Evolutionary conservation across 441 rosid genomes (phyloP), one percentile per base, ranked within the genome.

Genomic region (Eruca vesicaria): DNA sequence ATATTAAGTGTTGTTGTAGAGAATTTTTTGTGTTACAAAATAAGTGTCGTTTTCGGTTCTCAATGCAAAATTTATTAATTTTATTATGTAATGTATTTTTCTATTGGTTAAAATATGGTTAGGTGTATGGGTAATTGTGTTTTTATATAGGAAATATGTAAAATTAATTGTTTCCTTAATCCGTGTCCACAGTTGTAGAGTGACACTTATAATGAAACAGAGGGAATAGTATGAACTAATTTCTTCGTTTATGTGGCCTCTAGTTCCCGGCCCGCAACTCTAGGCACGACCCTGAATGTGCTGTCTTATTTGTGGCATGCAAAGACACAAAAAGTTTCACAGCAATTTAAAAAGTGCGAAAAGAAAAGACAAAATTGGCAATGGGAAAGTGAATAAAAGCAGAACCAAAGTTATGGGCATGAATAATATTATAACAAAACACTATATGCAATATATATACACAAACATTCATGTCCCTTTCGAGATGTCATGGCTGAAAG

Each of bases 371-470:
- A 57, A 63, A 77, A 23, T 12, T 57, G 18, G 10, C 10, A 23
- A 57, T 57, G 61, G 61, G 61, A 57, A 57, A 57, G 61, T 57
- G 66, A 69, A 63, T 48, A 7, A 48, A 63, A 76, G 57, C 68
- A 69, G 59, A 75, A 63, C 23, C 48, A 55, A 32, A 64, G 72
- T 64, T 77, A 66, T 77, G 80, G 73, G 73, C 72, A 16, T 19
- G 9, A 48, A 45, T 45, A 45, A 45, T 45, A 45, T 45, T 45
- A 45, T 15, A 45, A n/a, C n/a, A n/a, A n/a, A n/a, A n/a, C n/a
- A n/a, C n/a, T n/a, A n/a, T n/a, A n/a, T n/a, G n/a, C n/a, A n/a
- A n/a, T n/a, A n/a, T n/a, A n/a, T n/a, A n/a, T n/a, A 20, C 53
- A 45, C 53, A 45, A 19, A 45, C 53, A 45, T 45, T 45, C 20